These are phyloP conservation scores for Physaria fendleri DNA, from an alignment of 345 rosid species.

Conservation along the genomic window DNA sequence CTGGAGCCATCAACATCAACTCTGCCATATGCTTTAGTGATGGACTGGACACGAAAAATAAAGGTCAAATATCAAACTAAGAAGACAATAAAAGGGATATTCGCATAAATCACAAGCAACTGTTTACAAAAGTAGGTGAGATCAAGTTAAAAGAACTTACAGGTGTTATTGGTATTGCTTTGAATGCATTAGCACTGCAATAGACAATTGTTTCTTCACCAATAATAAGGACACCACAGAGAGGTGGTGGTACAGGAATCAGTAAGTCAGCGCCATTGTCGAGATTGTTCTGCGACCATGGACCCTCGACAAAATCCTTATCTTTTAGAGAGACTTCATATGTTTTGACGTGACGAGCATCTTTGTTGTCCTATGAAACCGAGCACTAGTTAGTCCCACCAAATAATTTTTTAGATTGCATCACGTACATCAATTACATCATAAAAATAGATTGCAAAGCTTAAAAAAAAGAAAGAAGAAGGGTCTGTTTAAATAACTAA, in stretches of 20 bases:
- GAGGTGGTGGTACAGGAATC: constrained; percentile 93
- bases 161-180: constrained; percentile 86
- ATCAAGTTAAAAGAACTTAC: constrained; percentile 39
- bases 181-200: constrained; percentile 86
- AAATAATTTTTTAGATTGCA: not conserved
- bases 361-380: constrained; percentile 80
- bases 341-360: constrained; percentile 94
- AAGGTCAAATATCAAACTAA: constrained; percentile 19
- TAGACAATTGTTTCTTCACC: constrained; percentile 97
- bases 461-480: not conserved
- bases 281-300: constrained; percentile 93
- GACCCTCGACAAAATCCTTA: constrained; percentile 95
- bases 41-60: constrained; percentile 46
- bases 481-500: not conserved
- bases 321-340: constrained; percentile 92
- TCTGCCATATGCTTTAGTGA: constrained; percentile 94
- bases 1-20: constrained; percentile 98
- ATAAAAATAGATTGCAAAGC: not conserved
- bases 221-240: constrained; percentile 96
- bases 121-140: not conserved
- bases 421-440: not conserved
- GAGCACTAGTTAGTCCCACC: constrained; percentile 13
- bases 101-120: not conserved
- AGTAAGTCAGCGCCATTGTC: constrained; percentile 90
- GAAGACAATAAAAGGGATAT: not conserved